Percentiles rank a stretch among this genome's conserved stretches.
Conservation (phyloP, 495 filamentous ascomycete genomes). For the Penicillium cinerascens region DNA sequence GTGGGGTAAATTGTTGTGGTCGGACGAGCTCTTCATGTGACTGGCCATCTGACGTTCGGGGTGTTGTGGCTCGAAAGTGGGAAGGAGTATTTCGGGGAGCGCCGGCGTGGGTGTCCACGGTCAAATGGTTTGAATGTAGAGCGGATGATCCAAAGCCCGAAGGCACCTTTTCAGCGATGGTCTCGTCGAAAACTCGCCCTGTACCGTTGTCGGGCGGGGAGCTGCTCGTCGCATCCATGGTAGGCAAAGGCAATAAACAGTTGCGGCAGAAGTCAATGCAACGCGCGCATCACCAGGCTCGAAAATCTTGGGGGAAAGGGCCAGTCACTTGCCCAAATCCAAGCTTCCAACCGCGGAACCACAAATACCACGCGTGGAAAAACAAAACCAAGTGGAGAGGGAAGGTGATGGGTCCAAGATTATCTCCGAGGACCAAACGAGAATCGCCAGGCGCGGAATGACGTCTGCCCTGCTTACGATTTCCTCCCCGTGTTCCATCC, state of each 20-base stretch:
- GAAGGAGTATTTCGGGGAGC: constrained; percentile 18
- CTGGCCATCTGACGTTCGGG: constrained; percentile 20
- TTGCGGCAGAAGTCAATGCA: constrained; percentile 14
- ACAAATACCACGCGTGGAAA: background rate
- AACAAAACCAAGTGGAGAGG: background rate
- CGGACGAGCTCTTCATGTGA: constrained; percentile 11
- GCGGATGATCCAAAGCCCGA: background rate
- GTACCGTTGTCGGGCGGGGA: constrained; percentile 10
- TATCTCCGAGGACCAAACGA: constrained; percentile 6
- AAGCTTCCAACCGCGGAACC: too few relatives aligned
- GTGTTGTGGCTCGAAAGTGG: constrained; percentile 16
- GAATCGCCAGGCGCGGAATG: constrained; percentile 25
- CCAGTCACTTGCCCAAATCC: background rate
- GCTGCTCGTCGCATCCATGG: constrained; percentile 18
- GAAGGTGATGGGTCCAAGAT: constrained; percentile 4
- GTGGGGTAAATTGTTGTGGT: constrained; percentile 13
- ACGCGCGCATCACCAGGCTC: constrained; percentile 3
- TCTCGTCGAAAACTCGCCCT: constrained; percentile 14
- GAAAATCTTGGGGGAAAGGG: background rate
- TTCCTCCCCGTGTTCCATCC: background rate
- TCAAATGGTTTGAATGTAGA: constrained; percentile 13
- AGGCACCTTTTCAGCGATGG: constrained; percentile 20
- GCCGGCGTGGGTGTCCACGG: constrained; percentile 24
- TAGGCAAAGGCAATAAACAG: background rate
- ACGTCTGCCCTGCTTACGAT: constrained; percentile 25